Percentiles rank a stretch among this genome's conserved stretches.
phyloP scores from a whole-genome alignment of 306 rosid genomes.

The Pterocarpus santalinus region DNA sequence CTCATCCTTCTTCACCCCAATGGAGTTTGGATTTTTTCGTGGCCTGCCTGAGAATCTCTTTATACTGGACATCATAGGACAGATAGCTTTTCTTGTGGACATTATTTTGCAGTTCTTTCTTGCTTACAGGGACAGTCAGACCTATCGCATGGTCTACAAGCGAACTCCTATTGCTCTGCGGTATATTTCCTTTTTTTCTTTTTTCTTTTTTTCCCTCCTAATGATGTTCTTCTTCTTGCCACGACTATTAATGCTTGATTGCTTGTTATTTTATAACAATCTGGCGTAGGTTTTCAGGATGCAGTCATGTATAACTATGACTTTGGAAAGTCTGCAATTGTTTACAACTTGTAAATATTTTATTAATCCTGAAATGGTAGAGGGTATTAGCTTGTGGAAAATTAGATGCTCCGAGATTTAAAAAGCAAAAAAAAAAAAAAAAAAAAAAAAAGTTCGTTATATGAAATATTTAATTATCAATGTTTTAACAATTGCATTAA shows the following conservation, averaged over 20 bases:
- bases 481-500: too few species aligned
- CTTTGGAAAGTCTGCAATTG: too few species aligned
- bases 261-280: conserved; percentile 6
- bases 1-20: conserved; percentile 96
- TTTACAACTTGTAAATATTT: neutral
- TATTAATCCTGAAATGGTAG: conserved; percentile 18
- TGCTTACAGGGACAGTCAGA: conserved; percentile 80
- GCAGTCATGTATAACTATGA: too few species aligned
- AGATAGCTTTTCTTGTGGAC: conserved; percentile 83
- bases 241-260: conserved; percentile 28
- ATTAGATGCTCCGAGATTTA: too few species aligned
- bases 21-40: conserved; percentile 94
- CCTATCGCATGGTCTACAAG: conserved; percentile 81
- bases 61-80: conserved; percentile 81
- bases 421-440: too few species aligned
- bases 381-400: conserved; percentile 8
- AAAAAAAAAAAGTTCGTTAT: too few species aligned
- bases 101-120: conserved; percentile 77
- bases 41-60: conserved; percentile 78
- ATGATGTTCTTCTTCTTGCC: conserved; percentile 13
- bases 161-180: conserved; percentile 77
- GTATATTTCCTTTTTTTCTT: conserved; percentile 48
- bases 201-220: neutral
- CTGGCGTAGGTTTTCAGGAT: too few species aligned
- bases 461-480: too few species aligned